Evolutionary conservation across 2,329 filamentous ascomycete species (phyloP).

Genomic region (Aspergillus bombycis): DNA sequence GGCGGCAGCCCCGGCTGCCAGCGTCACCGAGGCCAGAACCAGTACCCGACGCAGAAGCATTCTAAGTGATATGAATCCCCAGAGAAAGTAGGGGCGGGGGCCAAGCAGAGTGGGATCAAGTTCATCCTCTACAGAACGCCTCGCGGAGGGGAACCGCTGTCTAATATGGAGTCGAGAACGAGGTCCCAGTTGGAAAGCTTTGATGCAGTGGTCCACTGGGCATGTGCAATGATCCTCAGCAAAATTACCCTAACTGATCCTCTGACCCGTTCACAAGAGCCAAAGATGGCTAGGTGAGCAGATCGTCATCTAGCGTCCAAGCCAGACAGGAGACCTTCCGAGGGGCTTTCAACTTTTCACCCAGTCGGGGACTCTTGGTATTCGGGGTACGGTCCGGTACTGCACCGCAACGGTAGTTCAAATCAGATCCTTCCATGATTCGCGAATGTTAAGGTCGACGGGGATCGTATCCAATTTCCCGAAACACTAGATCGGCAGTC

Average conservation of each 20-base stretch:
- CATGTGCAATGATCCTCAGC: neutral
- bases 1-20: neutral
- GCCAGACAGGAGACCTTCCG: neutral
- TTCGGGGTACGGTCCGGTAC: constrained; percentile 6
- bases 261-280: neutral
- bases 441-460: neutral
- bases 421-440: neutral
- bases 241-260: neutral
- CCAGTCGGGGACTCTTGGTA: constrained; percentile 1
- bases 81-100: neutral
- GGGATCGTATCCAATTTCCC: constrained; percentile 4
- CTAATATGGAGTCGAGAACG: constrained; percentile 1
- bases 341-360: neutral
- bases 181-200: neutral
- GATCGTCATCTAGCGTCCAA: constrained; percentile 1
- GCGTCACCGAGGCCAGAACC: neutral
- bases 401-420: neutral
- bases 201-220: neutral
- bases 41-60: neutral
- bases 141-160: neutral
- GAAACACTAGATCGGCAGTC: constrained; percentile 6
- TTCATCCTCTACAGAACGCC: neutral
- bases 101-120: neutral
- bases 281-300: neutral
- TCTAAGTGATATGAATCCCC: neutral